phyloP scores from a whole-genome alignment of 257 asterid genomes.

The Oldenlandia corymbosa region DNA sequence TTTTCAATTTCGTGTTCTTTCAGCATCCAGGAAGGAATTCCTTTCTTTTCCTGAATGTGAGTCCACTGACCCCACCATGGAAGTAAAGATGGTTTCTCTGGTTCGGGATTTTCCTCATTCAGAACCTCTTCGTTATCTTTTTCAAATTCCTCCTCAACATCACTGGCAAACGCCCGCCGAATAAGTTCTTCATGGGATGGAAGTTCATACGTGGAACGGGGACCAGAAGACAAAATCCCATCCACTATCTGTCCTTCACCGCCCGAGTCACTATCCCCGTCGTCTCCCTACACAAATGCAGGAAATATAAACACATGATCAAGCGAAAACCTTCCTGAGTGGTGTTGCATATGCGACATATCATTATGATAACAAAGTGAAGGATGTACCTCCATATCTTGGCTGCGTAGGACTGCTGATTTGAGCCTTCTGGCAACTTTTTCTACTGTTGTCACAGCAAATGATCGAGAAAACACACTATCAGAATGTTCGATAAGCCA shows the following conservation, averaged over 20 bases:
- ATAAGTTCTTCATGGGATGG: slow-evolving; percentile 93
- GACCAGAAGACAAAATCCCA: slow-evolving; percentile 73
- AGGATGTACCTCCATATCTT: slow-evolving; percentile 46
- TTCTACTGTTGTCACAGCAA: slow-evolving; percentile 33
- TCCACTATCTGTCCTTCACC: slow-evolving; percentile 88
- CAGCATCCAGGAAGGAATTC: slow-evolving; percentile 83
- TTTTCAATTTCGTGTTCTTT: slow-evolving; percentile 66
- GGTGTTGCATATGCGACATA: slow-evolving; percentile 6
- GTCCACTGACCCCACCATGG: slow-evolving; percentile 99
- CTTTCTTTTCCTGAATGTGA: slow-evolving; percentile 68
- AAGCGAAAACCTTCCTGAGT: no score
- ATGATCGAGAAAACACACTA: background rate
- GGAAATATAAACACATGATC: no score
- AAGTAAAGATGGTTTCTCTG: slow-evolving; percentile 67
- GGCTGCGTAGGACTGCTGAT: slow-evolving; percentile 26
- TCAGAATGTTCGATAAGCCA: background rate
- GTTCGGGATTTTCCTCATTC: slow-evolving; percentile 83
- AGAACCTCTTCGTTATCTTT: slow-evolving; percentile 69
- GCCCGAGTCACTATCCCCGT: slow-evolving; percentile 49
- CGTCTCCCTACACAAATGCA: slow-evolving; percentile 32
- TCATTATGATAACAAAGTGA: no score
- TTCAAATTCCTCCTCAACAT: slow-evolving; percentile 79
- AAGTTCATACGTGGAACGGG: slow-evolving; percentile 53
- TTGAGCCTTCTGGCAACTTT: slow-evolving; percentile 28
- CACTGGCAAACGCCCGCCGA: slow-evolving; percentile 91